Evolutionary conservation across 441 rosid species (phyloP).

Genomic region (Adansonia grandidieri): DNA sequence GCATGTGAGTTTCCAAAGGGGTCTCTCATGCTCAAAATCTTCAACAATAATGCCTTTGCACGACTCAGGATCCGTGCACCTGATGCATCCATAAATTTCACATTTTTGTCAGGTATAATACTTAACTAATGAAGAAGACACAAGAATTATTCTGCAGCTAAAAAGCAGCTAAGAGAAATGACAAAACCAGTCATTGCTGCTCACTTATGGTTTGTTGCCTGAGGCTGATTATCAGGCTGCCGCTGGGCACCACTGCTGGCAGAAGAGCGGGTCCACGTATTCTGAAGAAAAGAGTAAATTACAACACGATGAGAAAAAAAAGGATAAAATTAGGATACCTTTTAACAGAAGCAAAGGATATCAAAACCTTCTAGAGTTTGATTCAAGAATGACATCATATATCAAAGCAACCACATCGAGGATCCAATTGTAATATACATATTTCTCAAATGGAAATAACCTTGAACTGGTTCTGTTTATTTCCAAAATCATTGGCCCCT

Average conservation of each 20-base stretch:
- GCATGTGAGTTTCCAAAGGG: conserved; percentile 94
- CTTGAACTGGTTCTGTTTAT: conserved; percentile 64
- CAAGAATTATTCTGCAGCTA: conserved; percentile 19
- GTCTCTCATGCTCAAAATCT: conserved; percentile 84
- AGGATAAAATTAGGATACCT: background rate
- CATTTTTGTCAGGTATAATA: conserved; percentile 19
- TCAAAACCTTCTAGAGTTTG: conserved; percentile 11
- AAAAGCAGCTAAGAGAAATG: background rate
- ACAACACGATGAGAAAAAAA: background rate
- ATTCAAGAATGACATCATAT: conserved; percentile 7
- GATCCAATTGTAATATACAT: conserved; percentile 12
- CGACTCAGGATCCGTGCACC: conserved; percentile 85
- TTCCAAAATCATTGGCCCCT: conserved; percentile 39
- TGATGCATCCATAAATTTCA: conserved; percentile 31
- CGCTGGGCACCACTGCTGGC: conserved; percentile 43
- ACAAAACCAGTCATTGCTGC: conserved; percentile 27
- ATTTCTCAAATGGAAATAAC: conserved; percentile 35
- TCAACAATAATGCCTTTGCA: conserved; percentile 69
- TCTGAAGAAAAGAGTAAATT: conserved; percentile 52
- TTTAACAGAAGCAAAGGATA: conserved; percentile 20
- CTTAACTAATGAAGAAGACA: conserved; percentile 22
- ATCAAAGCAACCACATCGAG: background rate
- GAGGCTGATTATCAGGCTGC: conserved; percentile 58
- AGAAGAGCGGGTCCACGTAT: conserved; percentile 73
- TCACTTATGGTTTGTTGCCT: conserved; percentile 66